Conservation (phyloP, 2,329 filamentous ascomycete genomes). For the Colletotrichum siamense region DNA sequence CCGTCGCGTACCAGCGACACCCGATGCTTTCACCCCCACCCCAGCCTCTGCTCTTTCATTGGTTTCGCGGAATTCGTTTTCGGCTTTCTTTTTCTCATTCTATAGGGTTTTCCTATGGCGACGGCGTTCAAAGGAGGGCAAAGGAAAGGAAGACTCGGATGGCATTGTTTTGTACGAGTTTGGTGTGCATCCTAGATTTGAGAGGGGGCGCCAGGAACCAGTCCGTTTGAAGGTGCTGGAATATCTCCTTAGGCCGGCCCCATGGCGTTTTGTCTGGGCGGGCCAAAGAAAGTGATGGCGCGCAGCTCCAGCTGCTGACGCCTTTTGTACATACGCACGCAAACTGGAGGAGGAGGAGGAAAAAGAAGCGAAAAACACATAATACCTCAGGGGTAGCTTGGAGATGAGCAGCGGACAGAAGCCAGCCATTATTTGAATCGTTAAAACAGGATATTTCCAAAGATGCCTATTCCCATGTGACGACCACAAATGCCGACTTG, state of each 20-base stretch:
- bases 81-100: slow-evolving; percentile 15
- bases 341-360: background rate
- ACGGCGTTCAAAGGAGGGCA: slow-evolving; percentile 15
- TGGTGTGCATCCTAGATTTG: slow-evolving; percentile 32
- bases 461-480: background rate
- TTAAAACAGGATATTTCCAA: background rate
- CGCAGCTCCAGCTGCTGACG: background rate
- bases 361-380: slow-evolving; percentile 13
- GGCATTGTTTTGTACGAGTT: slow-evolving; percentile 27
- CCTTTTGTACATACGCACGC: slow-evolving; percentile 16
- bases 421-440: background rate
- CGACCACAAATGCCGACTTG: background rate
- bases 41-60: slow-evolving; percentile 24
- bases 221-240: slow-evolving; percentile 18
- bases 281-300: slow-evolving; percentile 9
- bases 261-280: slow-evolving; percentile 3
- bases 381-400: slow-evolving; percentile 9
- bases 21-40: slow-evolving; percentile 16
- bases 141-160: slow-evolving; percentile 14
- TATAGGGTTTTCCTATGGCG: slow-evolving; percentile 17
- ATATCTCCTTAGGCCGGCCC: background rate
- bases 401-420: slow-evolving; percentile 10
- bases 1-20: slow-evolving; percentile 22
- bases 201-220: slow-evolving; percentile 32
- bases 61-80: slow-evolving; percentile 27